Base-by-base conservation (phyloP, 345 rosid genomes). In the Salix koriyanagi region DNA sequence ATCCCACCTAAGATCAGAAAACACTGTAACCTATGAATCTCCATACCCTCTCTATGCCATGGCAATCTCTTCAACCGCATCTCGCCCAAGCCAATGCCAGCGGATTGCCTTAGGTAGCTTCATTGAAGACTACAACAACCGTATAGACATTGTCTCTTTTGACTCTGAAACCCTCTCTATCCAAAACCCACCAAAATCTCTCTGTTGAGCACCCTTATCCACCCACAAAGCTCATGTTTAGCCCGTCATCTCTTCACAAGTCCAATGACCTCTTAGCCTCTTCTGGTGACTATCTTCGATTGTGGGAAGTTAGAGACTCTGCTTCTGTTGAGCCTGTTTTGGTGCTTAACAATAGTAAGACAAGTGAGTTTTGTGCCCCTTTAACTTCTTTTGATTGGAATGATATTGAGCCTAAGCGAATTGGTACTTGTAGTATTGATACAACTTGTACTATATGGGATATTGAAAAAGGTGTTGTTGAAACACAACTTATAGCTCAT, bases 401-500 rank as follows among this genome's bases (percentile, higher is more conserved):
- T 82, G 94, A 91, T 68, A 79, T 93, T 1, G 99, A 96, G 82
- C 98, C 99, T 2, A 90, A 91, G 74, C 82, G 98, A 16, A 75
- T 96, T n/a, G 99, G 94, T 7, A 93, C 98, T 25, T 93, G 89
- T 66, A 91, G 96, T 75, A 93, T 95, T 69, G 99, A 95, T 58
- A 95, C 98, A 26, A 95, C 99, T 0, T 95, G 99, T 76, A 95
- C 98, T 4, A 88, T 95, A 28, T 93, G 98, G 99, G 99, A 95
- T 83, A 86, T 95, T 19, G 98, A 95, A 77, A 90, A 85, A 69
- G 84, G 85, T 11, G 87, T 48, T 2, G 99, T 93, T 1, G 99
- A 95, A 80, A 95, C 99, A 16, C 99, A 95, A 75, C 86, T 95
- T 42, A 92, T 92, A 61, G 94, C 97, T 7, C 97, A 92, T 46